Conservation (phyloP, 2,329 filamentous ascomycete genomes). For the Ophiostoma triangulosporum region DNA sequence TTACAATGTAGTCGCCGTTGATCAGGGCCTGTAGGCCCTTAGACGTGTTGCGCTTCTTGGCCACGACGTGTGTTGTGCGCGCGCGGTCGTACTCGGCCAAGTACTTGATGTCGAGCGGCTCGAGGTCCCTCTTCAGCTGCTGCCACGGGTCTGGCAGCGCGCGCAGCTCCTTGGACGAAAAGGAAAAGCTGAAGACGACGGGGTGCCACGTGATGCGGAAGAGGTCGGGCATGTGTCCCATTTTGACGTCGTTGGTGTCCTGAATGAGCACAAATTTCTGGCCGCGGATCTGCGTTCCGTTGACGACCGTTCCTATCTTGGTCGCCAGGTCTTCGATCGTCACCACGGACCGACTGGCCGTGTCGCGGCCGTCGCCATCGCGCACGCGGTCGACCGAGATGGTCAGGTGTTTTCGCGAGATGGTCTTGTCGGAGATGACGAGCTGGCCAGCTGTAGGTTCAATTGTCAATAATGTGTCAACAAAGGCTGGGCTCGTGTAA, state of each 20-base stretch:
- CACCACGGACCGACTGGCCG: constrained; percentile 51
- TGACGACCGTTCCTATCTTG: constrained; percentile 69
- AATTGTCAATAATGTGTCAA: not conserved
- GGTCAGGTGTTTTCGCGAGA: constrained; percentile 79
- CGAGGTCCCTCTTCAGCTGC: constrained; percentile 51
- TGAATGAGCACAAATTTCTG: constrained; percentile 41
- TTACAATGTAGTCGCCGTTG: constrained; percentile 66
- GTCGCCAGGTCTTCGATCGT: constrained; percentile 69
- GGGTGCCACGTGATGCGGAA: constrained; percentile 68
- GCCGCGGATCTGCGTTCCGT: constrained; percentile 57
- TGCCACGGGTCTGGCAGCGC: constrained; percentile 41
- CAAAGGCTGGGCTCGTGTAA: too few relatives aligned
- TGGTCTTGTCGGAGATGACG: constrained; percentile 63
- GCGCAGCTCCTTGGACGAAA: constrained; percentile 56
- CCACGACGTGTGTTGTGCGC: constrained; percentile 75
- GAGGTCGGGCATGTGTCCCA: constrained; percentile 55
- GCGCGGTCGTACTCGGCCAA: constrained; percentile 55
- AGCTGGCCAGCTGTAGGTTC: constrained; percentile 43
- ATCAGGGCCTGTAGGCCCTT: constrained; percentile 79
- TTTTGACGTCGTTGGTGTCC: constrained; percentile 49
- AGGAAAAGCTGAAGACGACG: constrained; percentile 68
- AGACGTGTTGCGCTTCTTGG: constrained; percentile 78
- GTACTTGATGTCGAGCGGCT: constrained; percentile 81
- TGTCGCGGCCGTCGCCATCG: constrained; percentile 50
- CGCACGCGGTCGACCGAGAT: constrained; percentile 56